Conservation (phyloP, 2,329 filamentous ascomycete genomes). For the Fusarium sp. region DNA sequence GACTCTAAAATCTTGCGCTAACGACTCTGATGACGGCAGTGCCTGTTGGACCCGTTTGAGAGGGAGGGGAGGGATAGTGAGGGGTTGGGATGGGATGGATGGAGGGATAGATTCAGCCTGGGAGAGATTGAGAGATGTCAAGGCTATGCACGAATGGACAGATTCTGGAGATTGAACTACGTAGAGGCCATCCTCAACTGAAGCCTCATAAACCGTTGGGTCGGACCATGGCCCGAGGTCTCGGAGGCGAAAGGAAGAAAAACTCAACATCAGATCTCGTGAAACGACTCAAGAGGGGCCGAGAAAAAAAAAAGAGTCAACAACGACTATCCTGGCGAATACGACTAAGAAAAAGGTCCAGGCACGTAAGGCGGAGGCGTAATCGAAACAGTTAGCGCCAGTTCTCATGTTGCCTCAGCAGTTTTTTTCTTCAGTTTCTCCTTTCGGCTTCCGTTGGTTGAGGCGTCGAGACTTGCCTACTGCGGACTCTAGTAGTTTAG, state of each 20-base stretch:
- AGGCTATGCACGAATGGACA: not conserved
- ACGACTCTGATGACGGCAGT: slow-evolving; percentile 41
- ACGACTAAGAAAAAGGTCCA: slow-evolving; percentile 8
- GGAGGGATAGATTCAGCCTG: slow-evolving; percentile 2
- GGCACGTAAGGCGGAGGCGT: slow-evolving; percentile 9
- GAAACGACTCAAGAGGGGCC: slow-evolving; percentile 12
- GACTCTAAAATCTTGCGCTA: slow-evolving; percentile 44
- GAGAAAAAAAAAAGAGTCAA: slow-evolving; percentile 3
- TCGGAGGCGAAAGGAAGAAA: not conserved
- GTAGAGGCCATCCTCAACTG: not conserved
- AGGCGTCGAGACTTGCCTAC: slow-evolving; percentile 37
- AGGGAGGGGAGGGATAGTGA: slow-evolving; percentile 20
- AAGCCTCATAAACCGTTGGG: not conserved
- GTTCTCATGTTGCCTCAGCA: slow-evolving; percentile 15
- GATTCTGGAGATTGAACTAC: not conserved
- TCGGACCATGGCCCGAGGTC: not conserved
- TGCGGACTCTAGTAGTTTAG: slow-evolving; percentile 40
- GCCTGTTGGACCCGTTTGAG: slow-evolving; percentile 25
- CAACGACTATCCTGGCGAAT: not conserved
- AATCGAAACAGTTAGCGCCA: slow-evolving; percentile 12
- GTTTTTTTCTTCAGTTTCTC: slow-evolving; percentile 15
- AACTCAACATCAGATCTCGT: not conserved
- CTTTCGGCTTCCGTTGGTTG: slow-evolving; percentile 6
- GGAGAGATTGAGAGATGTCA: not conserved
- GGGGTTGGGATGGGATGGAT: slow-evolving; percentile 18